Percentiles rank a stretch among this genome's conserved stretches.
Conservation (phyloP, 768 basidiomycete species). For the Pholiota molesta region DNA sequence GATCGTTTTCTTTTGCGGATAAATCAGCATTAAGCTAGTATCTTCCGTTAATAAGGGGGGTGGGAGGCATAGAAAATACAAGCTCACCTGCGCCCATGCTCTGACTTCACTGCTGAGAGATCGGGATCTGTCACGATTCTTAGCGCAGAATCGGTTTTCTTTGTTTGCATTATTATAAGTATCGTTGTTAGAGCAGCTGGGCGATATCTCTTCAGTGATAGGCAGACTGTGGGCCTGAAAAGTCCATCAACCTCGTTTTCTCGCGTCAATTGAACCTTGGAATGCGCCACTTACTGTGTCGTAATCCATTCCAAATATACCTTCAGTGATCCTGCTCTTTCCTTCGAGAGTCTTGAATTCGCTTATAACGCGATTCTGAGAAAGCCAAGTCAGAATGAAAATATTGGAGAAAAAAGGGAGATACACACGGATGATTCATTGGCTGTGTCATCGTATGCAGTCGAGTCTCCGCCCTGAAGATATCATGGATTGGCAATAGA, state of each 20-base stretch:
- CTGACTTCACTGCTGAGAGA: background rate
- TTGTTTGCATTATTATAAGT: background rate
- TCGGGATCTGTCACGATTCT: background rate
- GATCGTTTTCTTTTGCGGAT: background rate
- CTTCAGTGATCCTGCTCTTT: background rate
- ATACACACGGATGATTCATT: background rate
- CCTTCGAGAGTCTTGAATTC: background rate
- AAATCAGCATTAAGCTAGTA: background rate
- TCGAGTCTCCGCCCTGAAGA: too few species aligned
- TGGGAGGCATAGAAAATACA: background rate
- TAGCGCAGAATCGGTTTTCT: background rate
- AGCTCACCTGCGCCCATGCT: background rate
- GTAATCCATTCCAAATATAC: background rate
- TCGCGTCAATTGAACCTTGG: background rate
- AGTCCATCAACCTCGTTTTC: background rate
- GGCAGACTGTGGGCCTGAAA: background rate
- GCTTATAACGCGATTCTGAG: background rate
- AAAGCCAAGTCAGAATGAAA: background rate
- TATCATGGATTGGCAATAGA: too few species aligned
- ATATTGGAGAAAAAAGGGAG: background rate
- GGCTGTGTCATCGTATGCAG: background rate
- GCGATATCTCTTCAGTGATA: background rate
- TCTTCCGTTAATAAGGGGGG: background rate
- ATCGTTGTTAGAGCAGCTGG: background rate
- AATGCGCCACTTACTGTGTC: background rate